Percentiles rank a stretch among this genome's conserved stretches.
phyloP scores from a whole-genome alignment of 176 grass and related monocot genomes.

The Triticum monococcum region DNA sequence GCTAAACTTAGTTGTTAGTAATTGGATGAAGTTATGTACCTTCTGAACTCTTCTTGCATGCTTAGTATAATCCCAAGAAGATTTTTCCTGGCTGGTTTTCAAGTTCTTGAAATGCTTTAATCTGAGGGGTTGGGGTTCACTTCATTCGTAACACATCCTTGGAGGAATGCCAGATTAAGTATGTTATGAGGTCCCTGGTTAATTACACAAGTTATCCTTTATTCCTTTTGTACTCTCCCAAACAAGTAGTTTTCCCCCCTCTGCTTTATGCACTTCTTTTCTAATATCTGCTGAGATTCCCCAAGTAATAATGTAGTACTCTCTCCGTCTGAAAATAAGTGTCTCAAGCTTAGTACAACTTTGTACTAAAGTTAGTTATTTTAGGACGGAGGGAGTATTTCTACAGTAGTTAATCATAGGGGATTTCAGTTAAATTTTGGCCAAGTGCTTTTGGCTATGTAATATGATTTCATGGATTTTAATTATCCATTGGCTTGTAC shows the following conservation, averaged over 20 bases:
- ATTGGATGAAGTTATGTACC: neutral
- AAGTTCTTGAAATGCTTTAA: neutral
- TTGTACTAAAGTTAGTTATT: too few relatives aligned
- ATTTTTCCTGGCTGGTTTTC: neutral
- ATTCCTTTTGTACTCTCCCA: neutral
- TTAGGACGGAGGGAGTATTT: neutral
- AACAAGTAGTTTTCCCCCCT: neutral
- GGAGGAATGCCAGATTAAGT: neutral
- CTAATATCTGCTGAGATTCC: neutral
- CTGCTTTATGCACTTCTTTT: neutral
- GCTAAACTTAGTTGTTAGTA: neutral
- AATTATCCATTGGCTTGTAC: neutral
- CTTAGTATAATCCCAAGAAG: neutral
- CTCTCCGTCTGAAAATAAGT: too few relatives aligned
- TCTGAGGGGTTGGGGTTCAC: neutral
- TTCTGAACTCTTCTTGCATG: neutral
- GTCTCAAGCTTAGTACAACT: too few relatives aligned
- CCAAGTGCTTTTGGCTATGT: neutral
- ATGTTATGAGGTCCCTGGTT: neutral
- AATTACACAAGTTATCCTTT: neutral
- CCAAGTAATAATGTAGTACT: neutral
- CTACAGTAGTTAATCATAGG: neutral
- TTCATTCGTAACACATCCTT: neutral
- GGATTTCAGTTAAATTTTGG: neutral
- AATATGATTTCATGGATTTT: neutral